phyloP scores from a whole-genome alignment of 495 filamentous ascomycete genomes.

The Xylaria acuta region DNA sequence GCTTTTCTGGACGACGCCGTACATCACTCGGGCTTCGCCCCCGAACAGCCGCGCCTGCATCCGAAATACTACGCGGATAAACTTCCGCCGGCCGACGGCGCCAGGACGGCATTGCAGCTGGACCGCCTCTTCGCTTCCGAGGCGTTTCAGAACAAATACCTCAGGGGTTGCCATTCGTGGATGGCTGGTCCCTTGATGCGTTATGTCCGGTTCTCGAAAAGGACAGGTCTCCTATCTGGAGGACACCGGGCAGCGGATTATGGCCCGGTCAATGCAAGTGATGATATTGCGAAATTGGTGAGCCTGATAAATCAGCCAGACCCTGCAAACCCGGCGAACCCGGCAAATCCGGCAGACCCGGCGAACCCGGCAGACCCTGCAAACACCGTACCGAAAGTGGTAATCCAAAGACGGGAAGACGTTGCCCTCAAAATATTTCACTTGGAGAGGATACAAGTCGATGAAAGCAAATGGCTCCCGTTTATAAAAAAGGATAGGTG shows the following conservation, averaged over 20 bases:
- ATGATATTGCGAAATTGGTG: not conserved
- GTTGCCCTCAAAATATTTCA: not conserved
- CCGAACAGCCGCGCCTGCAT: not conserved
- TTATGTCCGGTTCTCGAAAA: slow-evolving; percentile 5
- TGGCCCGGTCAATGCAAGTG: not conserved
- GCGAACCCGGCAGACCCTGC: not conserved
- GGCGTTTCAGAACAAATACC: not conserved
- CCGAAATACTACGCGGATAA: slow-evolving; percentile 8
- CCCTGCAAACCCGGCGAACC: not conserved
- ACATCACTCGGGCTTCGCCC: not conserved
- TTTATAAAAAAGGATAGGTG: slow-evolving; percentile 20
- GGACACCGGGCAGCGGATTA: not conserved
- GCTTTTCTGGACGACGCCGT: not conserved
- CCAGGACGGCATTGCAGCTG: not conserved
- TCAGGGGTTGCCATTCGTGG: not conserved
- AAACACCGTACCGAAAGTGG: not conserved
- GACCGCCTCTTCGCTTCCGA: not conserved
- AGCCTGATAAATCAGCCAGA: not conserved
- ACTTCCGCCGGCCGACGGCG: not conserved
- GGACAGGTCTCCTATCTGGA: not conserved
- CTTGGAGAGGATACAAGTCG: not conserved
- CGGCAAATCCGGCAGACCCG: not conserved
- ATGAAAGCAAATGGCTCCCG: slow-evolving; percentile 7
- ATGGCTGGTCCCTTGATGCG: slow-evolving; percentile 1
- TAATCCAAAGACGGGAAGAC: not conserved